Conservation (phyloP, 768 basidiomycete species). For the Trametes cinnabarina region DNA sequence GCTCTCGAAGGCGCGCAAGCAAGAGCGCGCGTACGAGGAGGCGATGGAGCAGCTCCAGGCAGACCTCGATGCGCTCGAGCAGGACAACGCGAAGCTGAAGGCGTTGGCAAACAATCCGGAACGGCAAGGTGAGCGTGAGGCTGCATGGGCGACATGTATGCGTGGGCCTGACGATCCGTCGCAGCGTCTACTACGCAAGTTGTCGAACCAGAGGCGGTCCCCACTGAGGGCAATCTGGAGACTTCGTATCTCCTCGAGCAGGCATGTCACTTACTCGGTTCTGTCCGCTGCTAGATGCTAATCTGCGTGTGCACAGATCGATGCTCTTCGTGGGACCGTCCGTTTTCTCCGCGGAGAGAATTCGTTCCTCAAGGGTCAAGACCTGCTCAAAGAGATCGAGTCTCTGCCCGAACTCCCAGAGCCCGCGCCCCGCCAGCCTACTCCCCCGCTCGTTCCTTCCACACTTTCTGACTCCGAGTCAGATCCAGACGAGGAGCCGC, state of each 20-base stretch:
- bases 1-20: slow-evolving; percentile 76
- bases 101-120: slow-evolving; percentile 62
- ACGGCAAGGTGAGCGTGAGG: slow-evolving; percentile 57
- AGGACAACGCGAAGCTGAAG: slow-evolving; percentile 86
- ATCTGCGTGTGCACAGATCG: slow-evolving; percentile 50
- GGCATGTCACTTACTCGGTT: slow-evolving; percentile 38
- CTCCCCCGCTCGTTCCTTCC: slow-evolving; percentile 68
- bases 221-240: slow-evolving; percentile 79
- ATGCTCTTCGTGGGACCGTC: slow-evolving; percentile 86
- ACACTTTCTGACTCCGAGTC: slow-evolving; percentile 65
- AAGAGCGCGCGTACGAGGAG: slow-evolving; percentile 88
- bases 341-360: slow-evolving; percentile 94
- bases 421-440: slow-evolving; percentile 47
- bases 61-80: slow-evolving; percentile 82
- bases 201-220: slow-evolving; percentile 57
- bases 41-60: slow-evolving; percentile 91
- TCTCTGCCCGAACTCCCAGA: slow-evolving; percentile 64
- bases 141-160: background rate
- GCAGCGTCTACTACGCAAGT: slow-evolving; percentile 48
- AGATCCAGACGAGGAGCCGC: slow-evolving; percentile 46
- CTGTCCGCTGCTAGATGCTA: background rate
- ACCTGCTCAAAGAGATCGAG: slow-evolving; percentile 81
- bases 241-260: slow-evolving; percentile 88
- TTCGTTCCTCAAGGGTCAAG: slow-evolving; percentile 89
- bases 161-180: slow-evolving; percentile 13